A percentile compares a stretch with the other conserved stretches of the same genome.
These are phyloP conservation scores for Fistulinella prunicolor DNA, from an alignment of 768 basidiomycete species.

Conservation along the genomic window DNA sequence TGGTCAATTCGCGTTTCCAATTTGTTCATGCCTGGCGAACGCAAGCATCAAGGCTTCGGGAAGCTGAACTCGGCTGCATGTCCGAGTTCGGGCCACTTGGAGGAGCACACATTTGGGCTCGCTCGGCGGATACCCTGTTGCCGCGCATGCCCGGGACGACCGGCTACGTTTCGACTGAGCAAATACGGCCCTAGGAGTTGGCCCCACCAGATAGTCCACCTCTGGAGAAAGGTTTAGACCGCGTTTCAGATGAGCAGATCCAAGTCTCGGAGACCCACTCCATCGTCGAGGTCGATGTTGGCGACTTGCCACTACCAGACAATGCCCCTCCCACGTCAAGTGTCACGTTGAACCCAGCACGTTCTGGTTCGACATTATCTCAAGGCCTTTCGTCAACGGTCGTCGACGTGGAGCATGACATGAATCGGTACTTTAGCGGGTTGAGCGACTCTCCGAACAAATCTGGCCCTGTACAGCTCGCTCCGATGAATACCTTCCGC, in stretches of 20 bases:
- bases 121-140: neutral
- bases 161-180: constrained; percentile 9
- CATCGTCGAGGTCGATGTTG: neutral
- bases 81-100: neutral
- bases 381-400: neutral
- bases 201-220: constrained; percentile 1
- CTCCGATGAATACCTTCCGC: constrained; percentile 8
- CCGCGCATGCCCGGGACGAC: constrained; percentile 8
- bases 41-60: constrained; percentile 10
- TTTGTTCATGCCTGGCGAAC: constrained; percentile 21
- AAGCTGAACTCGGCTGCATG: constrained; percentile 7
- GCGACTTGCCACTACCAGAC: neutral
- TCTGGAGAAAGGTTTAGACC: neutral
- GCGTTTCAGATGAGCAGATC: neutral
- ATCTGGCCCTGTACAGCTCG: neutral
- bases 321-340: neutral
- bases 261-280: neutral
- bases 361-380: neutral
- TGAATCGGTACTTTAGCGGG: constrained; percentile 29
- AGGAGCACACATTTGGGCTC: constrained; percentile 1
- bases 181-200: constrained; percentile 16
- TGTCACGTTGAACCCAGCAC: neutral
- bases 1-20: constrained; percentile 23
- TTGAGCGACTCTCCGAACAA: constrained; percentile 23
- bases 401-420: constrained; percentile 21